A percentile compares a stretch with the other conserved stretches of the same genome.
Evolutionary conservation across 2,329 filamentous ascomycete species (phyloP).

Genomic region (Tolypocladium album): DNA sequence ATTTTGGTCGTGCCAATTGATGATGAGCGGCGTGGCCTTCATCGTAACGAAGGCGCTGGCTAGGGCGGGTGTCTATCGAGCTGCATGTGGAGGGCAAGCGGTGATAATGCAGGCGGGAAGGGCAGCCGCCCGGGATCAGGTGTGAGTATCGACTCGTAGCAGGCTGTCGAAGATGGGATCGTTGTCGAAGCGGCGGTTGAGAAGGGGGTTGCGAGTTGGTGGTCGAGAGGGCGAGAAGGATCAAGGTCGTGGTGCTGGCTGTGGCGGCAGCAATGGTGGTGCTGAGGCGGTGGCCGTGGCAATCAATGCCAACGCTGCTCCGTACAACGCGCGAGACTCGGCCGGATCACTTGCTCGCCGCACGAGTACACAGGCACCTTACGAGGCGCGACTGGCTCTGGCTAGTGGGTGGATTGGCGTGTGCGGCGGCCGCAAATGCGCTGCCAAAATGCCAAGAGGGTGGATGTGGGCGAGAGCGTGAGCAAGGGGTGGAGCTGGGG

Average conservation of each 20-base stretch:
- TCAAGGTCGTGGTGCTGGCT: neutral
- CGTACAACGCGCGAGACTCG: neutral
- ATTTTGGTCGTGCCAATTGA: slow-evolving; percentile 98
- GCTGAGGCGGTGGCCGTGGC: neutral
- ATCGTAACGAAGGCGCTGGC: slow-evolving; percentile 41
- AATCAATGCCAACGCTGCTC: neutral
- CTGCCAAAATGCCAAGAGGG: neutral
- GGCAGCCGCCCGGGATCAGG: neutral
- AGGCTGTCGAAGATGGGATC: neutral
- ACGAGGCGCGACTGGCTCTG: neutral
- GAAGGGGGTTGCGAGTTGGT: neutral
- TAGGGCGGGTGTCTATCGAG: slow-evolving; percentile 14
- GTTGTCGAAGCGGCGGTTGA: neutral
- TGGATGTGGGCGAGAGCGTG: neutral
- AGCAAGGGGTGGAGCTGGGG: neutral
- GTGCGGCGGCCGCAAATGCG: neutral
- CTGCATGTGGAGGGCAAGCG: slow-evolving; percentile 15
- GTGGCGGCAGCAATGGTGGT: neutral
- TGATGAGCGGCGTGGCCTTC: slow-evolving; percentile 93
- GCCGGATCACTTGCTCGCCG: neutral
- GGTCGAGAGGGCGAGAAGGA: neutral
- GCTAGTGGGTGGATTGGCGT: neutral
- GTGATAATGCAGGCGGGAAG: neutral
- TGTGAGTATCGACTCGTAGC: neutral
- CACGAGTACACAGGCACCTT: neutral